A percentile compares a stretch with the other conserved stretches of the same genome.
Evolutionary conservation across 805 yeast genomes (phyloP).

Genomic region (Metschnikowia anglica): DNA sequence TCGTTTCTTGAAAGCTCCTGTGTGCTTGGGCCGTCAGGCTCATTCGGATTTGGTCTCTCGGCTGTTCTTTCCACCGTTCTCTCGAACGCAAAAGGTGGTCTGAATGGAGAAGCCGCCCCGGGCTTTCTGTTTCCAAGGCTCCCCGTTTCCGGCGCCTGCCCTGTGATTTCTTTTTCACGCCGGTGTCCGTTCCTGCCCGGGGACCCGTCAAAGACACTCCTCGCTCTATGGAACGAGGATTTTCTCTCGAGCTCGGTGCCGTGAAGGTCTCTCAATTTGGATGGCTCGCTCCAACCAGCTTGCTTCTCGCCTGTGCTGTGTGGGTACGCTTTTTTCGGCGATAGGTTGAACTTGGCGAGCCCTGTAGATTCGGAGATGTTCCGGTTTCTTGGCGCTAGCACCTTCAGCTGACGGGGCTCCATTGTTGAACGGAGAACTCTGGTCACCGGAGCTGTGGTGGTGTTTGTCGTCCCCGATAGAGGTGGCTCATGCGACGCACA

Average conservation of each 20-base stretch:
- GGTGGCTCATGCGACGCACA: slow-evolving; percentile 2
- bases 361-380: slow-evolving; percentile 53
- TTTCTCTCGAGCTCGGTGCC: slow-evolving; percentile 9
- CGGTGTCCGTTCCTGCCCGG: neutral
- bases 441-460: no score
- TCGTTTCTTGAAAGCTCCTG: neutral
- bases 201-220: slow-evolving; percentile 9
- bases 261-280: neutral
- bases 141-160: neutral
- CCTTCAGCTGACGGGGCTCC: slow-evolving; percentile 2
- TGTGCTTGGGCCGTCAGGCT: no score
- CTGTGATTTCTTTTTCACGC: neutral
- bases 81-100: slow-evolving; percentile 11
- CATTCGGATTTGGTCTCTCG: no score
- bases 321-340: slow-evolving; percentile 8
- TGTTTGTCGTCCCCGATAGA: neutral
- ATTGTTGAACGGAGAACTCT: no score
- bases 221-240: slow-evolving; percentile 6
- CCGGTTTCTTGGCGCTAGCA: slow-evolving; percentile 23
- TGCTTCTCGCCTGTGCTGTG: neutral
- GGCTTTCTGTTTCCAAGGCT: neutral
- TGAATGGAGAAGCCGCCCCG: slow-evolving; percentile 3
- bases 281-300: slow-evolving; percentile 3
- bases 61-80: neutral
- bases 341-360: slow-evolving; percentile 11